Evolutionary conservation across 169 alveolate genomes (phyloP), one percentile per base, ranked within the genome.

Genomic region (Eimeria acervulina): DNA sequence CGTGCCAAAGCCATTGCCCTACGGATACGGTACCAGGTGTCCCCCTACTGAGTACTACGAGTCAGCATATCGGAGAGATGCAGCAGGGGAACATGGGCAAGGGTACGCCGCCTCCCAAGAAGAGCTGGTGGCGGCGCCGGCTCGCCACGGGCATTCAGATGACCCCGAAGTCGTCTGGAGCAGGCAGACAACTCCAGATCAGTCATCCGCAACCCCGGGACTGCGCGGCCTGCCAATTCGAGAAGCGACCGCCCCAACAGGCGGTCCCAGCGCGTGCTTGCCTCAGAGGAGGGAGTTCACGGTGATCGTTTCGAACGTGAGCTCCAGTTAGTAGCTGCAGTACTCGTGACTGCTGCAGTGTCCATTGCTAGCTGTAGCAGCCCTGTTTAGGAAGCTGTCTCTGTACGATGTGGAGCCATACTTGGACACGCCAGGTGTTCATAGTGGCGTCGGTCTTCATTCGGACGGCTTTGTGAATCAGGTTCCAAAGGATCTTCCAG

Each of bases 401-500:
- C 31, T 36, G 28, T 7, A 17, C 31, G 13, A 19, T 36, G 51
- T 15, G 2, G 3, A 72, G 76, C 40, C 13, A 40, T 8, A 76
- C n/a, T n/a, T n/a, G 87, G 28, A 42, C 15, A 15, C 89, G 10
- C 89, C 42, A 33, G 55, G 38, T 83, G 91, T 19, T 21, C 36
- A 26, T 83, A 83, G 19, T 17, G 91, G 55, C 55, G 1, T 13
- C 72, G 1, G 13, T 17, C n/a, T 52, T 12, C 33, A 1, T 26
- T 47, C 17, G 17, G 44, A 21, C 66, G 81, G 66, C 47, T 36
- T 47, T 87, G 83, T 61, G 91, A 52, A 31, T 87, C 93, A 93
- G 96, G 96, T 93, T 33, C 96, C 96, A 26, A 72, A 83, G 55
- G 90, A 93, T 93, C 93, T 93, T 17, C 87, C 96, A 33, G 96